A percentile compares a stretch with the other conserved stretches of the same genome.
phyloP scores from a whole-genome alignment of 2,329 filamentous ascomycete species.

The Ophiocordyceps polyrhachis-furcata region DNA sequence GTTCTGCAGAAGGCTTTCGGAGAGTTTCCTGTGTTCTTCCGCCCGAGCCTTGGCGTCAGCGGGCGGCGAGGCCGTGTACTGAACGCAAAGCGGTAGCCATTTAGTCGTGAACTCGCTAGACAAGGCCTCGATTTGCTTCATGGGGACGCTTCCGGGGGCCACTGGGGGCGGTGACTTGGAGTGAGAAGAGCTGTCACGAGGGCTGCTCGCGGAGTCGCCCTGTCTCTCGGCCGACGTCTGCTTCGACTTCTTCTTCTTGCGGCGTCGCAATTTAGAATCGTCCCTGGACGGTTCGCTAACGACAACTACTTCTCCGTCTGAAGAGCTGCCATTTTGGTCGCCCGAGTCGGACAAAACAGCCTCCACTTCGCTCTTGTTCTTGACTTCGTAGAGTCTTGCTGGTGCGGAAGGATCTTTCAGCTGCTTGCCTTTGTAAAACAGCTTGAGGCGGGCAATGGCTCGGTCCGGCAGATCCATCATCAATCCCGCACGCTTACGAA shows the following conservation, averaged over 20 bases:
- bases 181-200: constrained; percentile 23
- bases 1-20: constrained; percentile 59
- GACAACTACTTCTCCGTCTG: constrained; percentile 25
- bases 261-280: constrained; percentile 16
- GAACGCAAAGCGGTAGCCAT: constrained; percentile 44
- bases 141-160: constrained; percentile 15
- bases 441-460: constrained; percentile 34
- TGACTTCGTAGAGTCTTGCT: constrained; percentile 41
- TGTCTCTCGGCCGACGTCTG: constrained; percentile 22
- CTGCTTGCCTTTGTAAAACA: constrained; percentile 56
- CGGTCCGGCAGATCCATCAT: constrained; percentile 43
- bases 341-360: constrained; percentile 22
- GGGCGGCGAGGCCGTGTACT: constrained; percentile 45
- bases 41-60: constrained; percentile 45
- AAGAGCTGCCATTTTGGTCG: constrained; percentile 13
- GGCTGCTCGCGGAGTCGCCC: constrained; percentile 23
- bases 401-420: constrained; percentile 44
- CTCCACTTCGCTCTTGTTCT: constrained; percentile 41
- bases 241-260: constrained; percentile 21
- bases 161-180: constrained; percentile 11
- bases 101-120: constrained; percentile 42
- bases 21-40: constrained; percentile 57
- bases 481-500: constrained; percentile 47
- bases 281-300: constrained; percentile 23
- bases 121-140: constrained; percentile 47